Evolutionary conservation across 371 early-diverging fungal genomes (phyloP), one percentile per base, ranked within the genome.

Genomic region (Rhizopus sp.): DNA sequence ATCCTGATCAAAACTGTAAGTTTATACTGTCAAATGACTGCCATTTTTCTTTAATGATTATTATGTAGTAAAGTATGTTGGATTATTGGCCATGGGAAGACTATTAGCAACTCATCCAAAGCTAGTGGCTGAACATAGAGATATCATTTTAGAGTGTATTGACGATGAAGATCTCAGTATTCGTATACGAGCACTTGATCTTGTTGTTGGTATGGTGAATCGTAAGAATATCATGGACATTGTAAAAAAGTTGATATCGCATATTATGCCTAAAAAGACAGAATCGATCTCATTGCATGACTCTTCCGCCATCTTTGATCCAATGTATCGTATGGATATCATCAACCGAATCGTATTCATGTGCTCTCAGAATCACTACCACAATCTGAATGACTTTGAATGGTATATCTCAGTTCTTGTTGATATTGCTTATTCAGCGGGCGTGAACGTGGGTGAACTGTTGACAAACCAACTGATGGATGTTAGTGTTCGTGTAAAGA

Each of bases 111-210:
- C 88, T 8, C 88, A 93, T 44, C 95, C 98, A 1, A 83, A 87
- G 30, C 69, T 93, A n/a, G 93, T 93, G 0, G 78, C 81, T 1
- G 89, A 91, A 50, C 92, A 95, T 64, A 85, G 88, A 56, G 92
- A 91, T 30, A 79, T 91, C 6, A 87, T 98, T 34, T 61, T 98
- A 32, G 83, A 86, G 57, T 95, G 95, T 59, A 83, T 96, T 47
- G 96, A 95, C 35, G 96, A 97, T 62, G 84, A 88, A 3, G 98
- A 98, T 68, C 79, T 91, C 50, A 90, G 90, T 65, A 96, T 98
- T 62, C 86, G 97, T 37, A 77, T 90, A 59, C 84, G 94, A 15
- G 89, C 97, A 0, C 69, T 97, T 61, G 93, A 95, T 63, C 74
- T 95, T 5, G 82, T 95, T 5, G 85, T 90, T 12, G 88, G 88